Percentiles rank a stretch among this genome's conserved stretches.
phyloP scores from a whole-genome alignment of 768 basidiomycete genomes.

The Hericium rajendrae region DNA sequence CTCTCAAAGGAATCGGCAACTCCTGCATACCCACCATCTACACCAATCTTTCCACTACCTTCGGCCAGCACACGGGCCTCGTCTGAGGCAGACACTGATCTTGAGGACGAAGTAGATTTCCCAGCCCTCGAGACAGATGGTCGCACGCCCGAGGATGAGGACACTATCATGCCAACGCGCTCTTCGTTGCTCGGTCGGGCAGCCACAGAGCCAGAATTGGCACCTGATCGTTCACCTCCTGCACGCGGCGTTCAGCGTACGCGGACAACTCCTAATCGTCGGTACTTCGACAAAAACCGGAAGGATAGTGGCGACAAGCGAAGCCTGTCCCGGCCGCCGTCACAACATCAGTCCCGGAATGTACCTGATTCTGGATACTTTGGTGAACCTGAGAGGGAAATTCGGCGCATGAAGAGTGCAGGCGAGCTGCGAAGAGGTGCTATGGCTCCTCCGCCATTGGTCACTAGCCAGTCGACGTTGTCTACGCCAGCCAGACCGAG shows the following conservation, averaged over 20 bases:
- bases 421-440: slow-evolving; percentile 59
- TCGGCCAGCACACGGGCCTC: slow-evolving; percentile 32
- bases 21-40: slow-evolving; percentile 57
- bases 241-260: slow-evolving; percentile 40
- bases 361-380: slow-evolving; percentile 33
- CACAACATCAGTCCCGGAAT: slow-evolving; percentile 2
- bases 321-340: slow-evolving; percentile 1
- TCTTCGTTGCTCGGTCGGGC: slow-evolving; percentile 45
- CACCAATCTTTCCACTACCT: slow-evolving; percentile 45
- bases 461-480: slow-evolving; percentile 17
- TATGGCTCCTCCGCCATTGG: slow-evolving; percentile 11
- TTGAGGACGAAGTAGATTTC: slow-evolving; percentile 49
- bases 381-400: slow-evolving; percentile 16
- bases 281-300: slow-evolving; percentile 24
- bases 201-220: slow-evolving; percentile 37
- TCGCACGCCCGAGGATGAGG: slow-evolving; percentile 54
- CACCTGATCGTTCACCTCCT: slow-evolving; percentile 11
- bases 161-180: slow-evolving; percentile 62
- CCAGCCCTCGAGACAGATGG: slow-evolving; percentile 29
- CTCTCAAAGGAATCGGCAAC: slow-evolving; percentile 52
- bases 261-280: slow-evolving; percentile 58
- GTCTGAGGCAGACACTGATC: slow-evolving; percentile 40
- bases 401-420: slow-evolving; percentile 66
- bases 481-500: slow-evolving; percentile 31
- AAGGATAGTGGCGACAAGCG: background rate